These are phyloP conservation scores for Porphyra umbilicalis DNA, from an alignment of 31 red algal genomes.

Conservation along the genomic window DNA sequence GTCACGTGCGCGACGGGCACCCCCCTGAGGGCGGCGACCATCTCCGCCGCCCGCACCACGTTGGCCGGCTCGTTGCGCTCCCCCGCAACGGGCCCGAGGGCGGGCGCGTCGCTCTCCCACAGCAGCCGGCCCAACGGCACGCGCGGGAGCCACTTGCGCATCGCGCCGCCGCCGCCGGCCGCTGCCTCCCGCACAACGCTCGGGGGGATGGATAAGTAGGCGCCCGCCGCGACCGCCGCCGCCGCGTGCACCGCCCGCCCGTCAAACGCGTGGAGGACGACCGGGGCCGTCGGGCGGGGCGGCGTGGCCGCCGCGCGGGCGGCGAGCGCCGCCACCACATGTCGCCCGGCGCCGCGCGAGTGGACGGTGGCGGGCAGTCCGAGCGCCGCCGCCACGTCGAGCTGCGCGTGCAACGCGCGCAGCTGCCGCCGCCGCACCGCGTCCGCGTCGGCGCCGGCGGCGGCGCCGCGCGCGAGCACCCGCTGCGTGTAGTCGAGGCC, in stretches of 20 bases:
- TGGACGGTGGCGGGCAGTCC: slow-evolving; percentile 31
- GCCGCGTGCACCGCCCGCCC: slow-evolving; percentile 45
- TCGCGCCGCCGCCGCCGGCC: neutral
- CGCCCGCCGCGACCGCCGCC: slow-evolving; percentile 19
- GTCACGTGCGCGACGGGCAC: slow-evolving; percentile 7
- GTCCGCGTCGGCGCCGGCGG: neutral
- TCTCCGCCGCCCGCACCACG: slow-evolving; percentile 16
- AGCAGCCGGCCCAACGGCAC: slow-evolving; percentile 37
- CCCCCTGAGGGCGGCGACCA: slow-evolving; percentile 41
- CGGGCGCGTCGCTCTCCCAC: slow-evolving; percentile 53
- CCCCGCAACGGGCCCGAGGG: slow-evolving; percentile 17
- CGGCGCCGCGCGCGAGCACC: slow-evolving; percentile 11
- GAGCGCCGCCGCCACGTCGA: neutral
- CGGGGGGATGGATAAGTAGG: slow-evolving; percentile 50
- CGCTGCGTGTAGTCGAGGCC: slow-evolving; percentile 47
- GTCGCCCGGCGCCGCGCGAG: slow-evolving; percentile 33
- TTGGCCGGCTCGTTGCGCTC: slow-evolving; percentile 31
- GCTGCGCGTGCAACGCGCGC: neutral
- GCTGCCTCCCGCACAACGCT: slow-evolving; percentile 9
- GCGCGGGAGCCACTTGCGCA: slow-evolving; percentile 30
- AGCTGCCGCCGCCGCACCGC: neutral
- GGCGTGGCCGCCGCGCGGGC: slow-evolving; percentile 7
- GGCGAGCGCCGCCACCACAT: slow-evolving; percentile 6
- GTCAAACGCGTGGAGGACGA: slow-evolving; percentile 58
- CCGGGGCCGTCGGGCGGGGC: neutral